Evolutionary conservation across 192 early-diverging fungal genomes (phyloP), one percentile per base, ranked within the genome.

Genomic region (Chytriomyces confervae): DNA sequence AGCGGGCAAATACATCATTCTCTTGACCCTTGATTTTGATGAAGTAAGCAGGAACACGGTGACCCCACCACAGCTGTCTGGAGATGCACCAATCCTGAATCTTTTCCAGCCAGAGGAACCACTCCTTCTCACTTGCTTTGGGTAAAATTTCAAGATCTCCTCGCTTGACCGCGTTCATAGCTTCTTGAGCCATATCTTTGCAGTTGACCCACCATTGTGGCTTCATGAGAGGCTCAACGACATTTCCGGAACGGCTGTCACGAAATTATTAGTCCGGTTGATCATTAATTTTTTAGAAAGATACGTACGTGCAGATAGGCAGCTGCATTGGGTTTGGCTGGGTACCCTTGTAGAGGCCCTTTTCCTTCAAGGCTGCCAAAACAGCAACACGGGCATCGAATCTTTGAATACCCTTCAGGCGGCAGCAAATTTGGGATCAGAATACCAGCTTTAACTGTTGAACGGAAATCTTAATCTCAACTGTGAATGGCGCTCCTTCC

Each of bases 51-150:
- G 98, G 98, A 24, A 97, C 86, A 77, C 94, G 92, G 77, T 98
- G 96, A 69, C 98, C 98, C 98, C 98, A 99, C 98, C 98, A 99
- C 62, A 99, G 89, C 85, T 99, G 98, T 72, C 98, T 93, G 10
- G 96, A 98, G 53, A 99, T 93, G 78, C 97, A 99, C 98, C 98
- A 99, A 83, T 98, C 96, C 77, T 96, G 94, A 80, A 96, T 95
- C 86, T 94, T 94, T 57, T 89, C 92, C 77, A 99, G 88, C 98
- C 96, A 98, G 72, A 90, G 87, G 92, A 94, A 99, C 94, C 93
- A 99, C 50, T 99, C 96, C 68, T 86, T 93, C 79, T 98, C 94
- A 6, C 94, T 95, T 11, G 90, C 85, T 78, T 90, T 85, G 51
- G 98, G 98, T 50, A 81, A 68, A 74, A 99, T 99, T 79, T 90